These are phyloP conservation scores for Pontederia paniculata DNA, from an alignment of 176 grass and related monocot species.

Conservation along the genomic window DNA sequence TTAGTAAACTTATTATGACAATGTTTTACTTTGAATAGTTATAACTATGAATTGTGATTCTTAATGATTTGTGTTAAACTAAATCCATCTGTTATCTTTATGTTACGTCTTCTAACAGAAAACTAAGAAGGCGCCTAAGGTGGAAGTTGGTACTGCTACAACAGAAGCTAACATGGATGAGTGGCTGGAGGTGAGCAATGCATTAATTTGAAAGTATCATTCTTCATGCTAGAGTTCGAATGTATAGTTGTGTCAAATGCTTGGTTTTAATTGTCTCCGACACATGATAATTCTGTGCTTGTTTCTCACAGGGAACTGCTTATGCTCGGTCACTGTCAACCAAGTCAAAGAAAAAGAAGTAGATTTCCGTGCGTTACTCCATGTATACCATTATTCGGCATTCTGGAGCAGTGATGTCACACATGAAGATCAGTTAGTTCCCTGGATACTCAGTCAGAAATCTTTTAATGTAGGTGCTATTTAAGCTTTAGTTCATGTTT, in stretches of 20 bases:
- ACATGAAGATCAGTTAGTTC: not conserved
- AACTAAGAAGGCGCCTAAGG: slow-evolving; percentile 10
- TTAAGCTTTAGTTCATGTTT: not conserved
- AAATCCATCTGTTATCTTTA: not conserved
- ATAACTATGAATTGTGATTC: too few relatives aligned
- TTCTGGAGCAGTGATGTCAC: not conserved
- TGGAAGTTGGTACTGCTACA: slow-evolving; percentile 14
- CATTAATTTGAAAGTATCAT: not conserved
- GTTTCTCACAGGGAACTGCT: slow-evolving; percentile 13
- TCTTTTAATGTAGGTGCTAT: too few relatives aligned
- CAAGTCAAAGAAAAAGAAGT: slow-evolving; percentile 25
- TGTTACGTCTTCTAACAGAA: not conserved
- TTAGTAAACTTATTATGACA: too few relatives aligned
- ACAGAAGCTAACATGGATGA: slow-evolving; percentile 17
- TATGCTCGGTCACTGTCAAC: slow-evolving; percentile 17
- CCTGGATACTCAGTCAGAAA: too few relatives aligned
- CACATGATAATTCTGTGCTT: not conserved
- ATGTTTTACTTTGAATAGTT: too few relatives aligned
- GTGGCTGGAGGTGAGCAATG: slow-evolving; percentile 11
- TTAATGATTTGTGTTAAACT: too few relatives aligned
- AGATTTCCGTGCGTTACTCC: not conserved
- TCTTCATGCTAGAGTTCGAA: not conserved
- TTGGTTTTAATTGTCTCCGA: not conserved
- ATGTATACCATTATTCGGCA: not conserved
- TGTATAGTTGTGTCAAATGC: not conserved